Percentiles rank a stretch among this genome's conserved stretches.
Evolutionary conservation across 345 rosid species (phyloP).

Genomic region (Hirschfeldia incana): DNA sequence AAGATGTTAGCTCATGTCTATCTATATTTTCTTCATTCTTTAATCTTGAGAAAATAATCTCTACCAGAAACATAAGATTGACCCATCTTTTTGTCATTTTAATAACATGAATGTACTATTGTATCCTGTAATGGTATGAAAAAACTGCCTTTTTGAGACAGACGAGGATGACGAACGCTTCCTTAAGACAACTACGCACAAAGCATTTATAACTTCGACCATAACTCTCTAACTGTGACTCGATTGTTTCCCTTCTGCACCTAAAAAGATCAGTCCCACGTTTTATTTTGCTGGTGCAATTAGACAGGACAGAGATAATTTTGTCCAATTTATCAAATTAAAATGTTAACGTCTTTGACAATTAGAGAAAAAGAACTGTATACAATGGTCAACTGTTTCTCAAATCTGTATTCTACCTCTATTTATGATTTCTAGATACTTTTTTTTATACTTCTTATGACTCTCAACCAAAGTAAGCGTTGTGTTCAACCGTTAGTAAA

Average conservation of each 20-base stretch:
- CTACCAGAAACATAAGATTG: conserved; percentile 11
- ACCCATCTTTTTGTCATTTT: conserved; percentile 13
- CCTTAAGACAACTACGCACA: conserved; percentile 20
- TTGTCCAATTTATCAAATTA: conserved; percentile 15
- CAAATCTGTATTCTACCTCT: not conserved
- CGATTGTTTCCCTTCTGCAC: conserved; percentile 27
- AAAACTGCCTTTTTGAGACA: not conserved
- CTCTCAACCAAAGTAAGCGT: too few species aligned
- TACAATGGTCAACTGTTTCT: conserved; percentile 5
- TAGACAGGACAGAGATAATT: conserved; percentile 7
- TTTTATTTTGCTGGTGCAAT: conserved; percentile 9
- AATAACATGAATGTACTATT: conserved; percentile 5
- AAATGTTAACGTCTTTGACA: conserved; percentile 1
- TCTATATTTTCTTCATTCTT: too few species aligned
- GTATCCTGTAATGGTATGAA: not conserved
- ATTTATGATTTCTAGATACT: not conserved
- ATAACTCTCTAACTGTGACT: conserved; percentile 28
- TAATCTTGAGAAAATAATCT: not conserved
- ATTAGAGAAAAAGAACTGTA: not conserved
- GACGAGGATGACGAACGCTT: not conserved
- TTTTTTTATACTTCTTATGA: too few species aligned
- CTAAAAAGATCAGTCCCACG: conserved; percentile 25
- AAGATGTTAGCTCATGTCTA: too few species aligned
- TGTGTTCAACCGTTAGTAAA: too few species aligned
- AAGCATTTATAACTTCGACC: conserved; percentile 29